phyloP scores from a whole-genome alignment of 768 basidiomycete species.

The Tricholoma flavovirens region DNA sequence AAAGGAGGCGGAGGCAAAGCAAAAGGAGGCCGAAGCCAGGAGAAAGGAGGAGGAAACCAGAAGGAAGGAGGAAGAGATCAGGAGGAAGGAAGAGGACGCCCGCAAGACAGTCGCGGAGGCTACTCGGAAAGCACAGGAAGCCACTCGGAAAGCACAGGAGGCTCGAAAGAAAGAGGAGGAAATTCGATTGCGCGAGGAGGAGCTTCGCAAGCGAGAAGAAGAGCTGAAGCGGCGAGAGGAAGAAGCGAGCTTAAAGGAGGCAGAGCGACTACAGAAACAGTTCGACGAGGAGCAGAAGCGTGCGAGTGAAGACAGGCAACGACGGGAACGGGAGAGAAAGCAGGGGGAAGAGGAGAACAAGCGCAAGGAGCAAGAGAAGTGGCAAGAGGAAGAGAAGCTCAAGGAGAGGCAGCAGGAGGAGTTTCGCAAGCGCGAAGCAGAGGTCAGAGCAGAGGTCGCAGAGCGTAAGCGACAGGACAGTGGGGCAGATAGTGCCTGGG shows the following conservation, averaged over 20 bases:
- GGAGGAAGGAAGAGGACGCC: constrained; percentile 31
- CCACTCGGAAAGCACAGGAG: constrained; percentile 13
- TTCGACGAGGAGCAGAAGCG: constrained; percentile 21
- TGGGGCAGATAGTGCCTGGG: constrained; percentile 28
- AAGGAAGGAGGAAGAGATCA: constrained; percentile 16
- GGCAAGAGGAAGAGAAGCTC: constrained; percentile 24
- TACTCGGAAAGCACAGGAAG: constrained; percentile 12
- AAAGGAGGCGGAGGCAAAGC: constrained; percentile 21
- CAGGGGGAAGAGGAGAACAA: constrained; percentile 22
- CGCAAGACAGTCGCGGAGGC: constrained; percentile 26
- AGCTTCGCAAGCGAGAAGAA: constrained; percentile 29
- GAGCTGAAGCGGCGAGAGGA: constrained; percentile 30
- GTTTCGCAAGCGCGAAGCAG: constrained; percentile 37
- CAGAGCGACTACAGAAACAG: constrained; percentile 15
- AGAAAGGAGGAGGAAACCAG: constrained; percentile 20
- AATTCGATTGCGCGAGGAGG: constrained; percentile 23
- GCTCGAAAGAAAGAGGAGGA: constrained; percentile 19
- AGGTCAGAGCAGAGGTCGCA: constrained; percentile 34
- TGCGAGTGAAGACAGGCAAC: constrained; percentile 17
- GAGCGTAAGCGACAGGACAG: constrained; percentile 44
- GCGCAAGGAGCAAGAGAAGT: constrained; percentile 17
- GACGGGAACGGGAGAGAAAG: constrained; percentile 19
- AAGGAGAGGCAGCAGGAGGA: constrained; percentile 34
- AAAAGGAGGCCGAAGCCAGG: constrained; percentile 21
- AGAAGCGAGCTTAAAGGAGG: constrained; percentile 15